Conservation (phyloP, 768 basidiomycete genomes). For the Auriscalpium microsporum region DNA sequence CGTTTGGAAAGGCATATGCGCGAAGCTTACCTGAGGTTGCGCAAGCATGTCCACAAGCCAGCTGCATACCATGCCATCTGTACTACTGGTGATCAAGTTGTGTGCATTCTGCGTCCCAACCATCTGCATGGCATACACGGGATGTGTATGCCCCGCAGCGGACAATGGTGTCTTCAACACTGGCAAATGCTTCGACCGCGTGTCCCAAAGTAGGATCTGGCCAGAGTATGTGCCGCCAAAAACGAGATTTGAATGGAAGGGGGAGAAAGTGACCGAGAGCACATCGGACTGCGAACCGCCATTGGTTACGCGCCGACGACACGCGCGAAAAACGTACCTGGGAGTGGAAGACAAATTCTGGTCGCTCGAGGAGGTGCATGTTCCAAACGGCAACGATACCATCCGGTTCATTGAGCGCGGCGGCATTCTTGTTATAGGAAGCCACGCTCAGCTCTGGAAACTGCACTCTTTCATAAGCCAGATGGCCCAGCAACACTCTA, state of each 20-base stretch:
- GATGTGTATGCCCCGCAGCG: conserved; percentile 95
- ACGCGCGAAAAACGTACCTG: conserved; percentile 50
- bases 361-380: conserved; percentile 85
- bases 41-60: conserved; percentile 99
- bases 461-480: conserved; percentile 31
- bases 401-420: conserved; percentile 90
- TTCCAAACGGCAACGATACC: conserved; percentile 98
- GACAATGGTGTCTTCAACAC: conserved; percentile 95
- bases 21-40: conserved; percentile 72
- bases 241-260: conserved; percentile 94
- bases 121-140: conserved; percentile 97
- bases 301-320: too few species aligned
- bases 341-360: conserved; percentile 97
- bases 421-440: conserved; percentile 96
- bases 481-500: background rate
- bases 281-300: conserved; percentile 74
- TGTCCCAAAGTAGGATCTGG: conserved; percentile 97
- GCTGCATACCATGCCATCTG: conserved; percentile 94
- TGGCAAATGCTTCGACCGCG: conserved; percentile 90
- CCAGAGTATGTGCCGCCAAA: conserved; percentile 99
- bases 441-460: conserved; percentile 94
- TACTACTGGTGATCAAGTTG: conserved; percentile 93
- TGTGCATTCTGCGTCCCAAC: conserved; percentile 99
- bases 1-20: background rate
- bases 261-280: conserved; percentile 92